Evolutionary conservation across 108 stramenopile genomes (phyloP).

Genomic region (Nannochloropsis salina): DNA sequence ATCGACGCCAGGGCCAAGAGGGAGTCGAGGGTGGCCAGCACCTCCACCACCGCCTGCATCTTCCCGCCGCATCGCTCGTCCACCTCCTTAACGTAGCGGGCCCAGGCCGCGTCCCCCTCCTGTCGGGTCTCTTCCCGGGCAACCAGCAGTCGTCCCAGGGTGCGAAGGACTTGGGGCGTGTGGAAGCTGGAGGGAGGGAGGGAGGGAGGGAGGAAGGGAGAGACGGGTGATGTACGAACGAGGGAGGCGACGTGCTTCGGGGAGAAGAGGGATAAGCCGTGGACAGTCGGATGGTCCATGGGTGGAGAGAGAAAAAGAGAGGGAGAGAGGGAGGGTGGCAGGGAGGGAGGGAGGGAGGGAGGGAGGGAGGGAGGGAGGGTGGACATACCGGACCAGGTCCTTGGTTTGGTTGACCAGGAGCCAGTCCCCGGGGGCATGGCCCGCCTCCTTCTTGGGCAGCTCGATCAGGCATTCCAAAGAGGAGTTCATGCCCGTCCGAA

Average conservation of each 20-base stretch:
- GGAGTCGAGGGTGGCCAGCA: conserved; percentile 35
- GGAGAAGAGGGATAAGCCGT: too few species aligned
- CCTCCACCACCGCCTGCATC: conserved; percentile 25
- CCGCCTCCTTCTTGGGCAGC: conserved; percentile 30
- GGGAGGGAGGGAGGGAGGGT: too few species aligned
- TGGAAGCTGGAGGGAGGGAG: conserved; percentile 27
- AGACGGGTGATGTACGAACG: background rate
- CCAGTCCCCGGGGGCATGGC: conserved; percentile 10
- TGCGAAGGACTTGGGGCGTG: conserved; percentile 31
- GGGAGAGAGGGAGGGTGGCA: too few species aligned
- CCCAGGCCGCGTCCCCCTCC: conserved; percentile 37
- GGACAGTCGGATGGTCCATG: too few species aligned
- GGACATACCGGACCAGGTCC: background rate
- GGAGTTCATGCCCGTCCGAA: background rate
- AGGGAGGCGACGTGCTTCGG: too few species aligned
- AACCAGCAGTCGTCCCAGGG: conserved; percentile 26
- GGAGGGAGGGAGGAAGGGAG: background rate
- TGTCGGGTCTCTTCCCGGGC: conserved; percentile 36
- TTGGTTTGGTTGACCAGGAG: conserved; percentile 4
- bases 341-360: too few species aligned
- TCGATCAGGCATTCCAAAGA: conserved; percentile 43
- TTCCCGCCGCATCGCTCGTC: conserved; percentile 31
- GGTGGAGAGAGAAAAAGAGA: too few species aligned
- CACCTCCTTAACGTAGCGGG: conserved; percentile 21
- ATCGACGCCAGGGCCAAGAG: conserved; percentile 34